Conservation (phyloP, 768 basidiomycete species). For the Polyporus arcularius region DNA sequence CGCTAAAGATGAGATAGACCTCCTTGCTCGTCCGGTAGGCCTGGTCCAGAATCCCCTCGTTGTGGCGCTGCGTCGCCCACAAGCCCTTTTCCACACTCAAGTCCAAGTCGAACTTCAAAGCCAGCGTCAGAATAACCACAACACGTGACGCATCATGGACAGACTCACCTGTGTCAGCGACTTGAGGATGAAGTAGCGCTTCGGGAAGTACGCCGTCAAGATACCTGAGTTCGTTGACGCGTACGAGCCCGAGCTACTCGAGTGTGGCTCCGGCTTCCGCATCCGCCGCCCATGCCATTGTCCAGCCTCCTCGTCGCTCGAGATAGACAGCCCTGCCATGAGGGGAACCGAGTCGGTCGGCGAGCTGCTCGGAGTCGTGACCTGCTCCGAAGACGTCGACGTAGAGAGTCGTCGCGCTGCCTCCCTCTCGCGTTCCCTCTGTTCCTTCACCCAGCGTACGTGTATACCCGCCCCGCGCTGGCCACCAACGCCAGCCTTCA, state of each 20-base stretch:
- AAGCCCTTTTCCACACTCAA: constrained; percentile 74
- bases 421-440: constrained; percentile 40
- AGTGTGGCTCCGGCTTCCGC: constrained; percentile 33
- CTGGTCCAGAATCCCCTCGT: constrained; percentile 88
- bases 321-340: constrained; percentile 35
- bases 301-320: constrained; percentile 42
- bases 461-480: constrained; percentile 90
- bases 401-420: constrained; percentile 22
- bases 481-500: constrained; percentile 87
- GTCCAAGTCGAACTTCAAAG: constrained; percentile 68
- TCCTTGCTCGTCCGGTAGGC: constrained; percentile 90
- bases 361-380: constrained; percentile 22
- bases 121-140: neutral
- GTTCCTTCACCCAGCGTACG: constrained; percentile 73
- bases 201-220: constrained; percentile 74
- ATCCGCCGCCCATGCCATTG: neutral
- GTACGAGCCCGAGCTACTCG: constrained; percentile 67
- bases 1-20: constrained; percentile 88
- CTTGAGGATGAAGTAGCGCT: constrained; percentile 92
- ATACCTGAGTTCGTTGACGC: constrained; percentile 86
- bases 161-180: constrained; percentile 69
- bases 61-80: constrained; percentile 95
- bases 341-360: constrained; percentile 22
- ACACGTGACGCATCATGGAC: neutral
- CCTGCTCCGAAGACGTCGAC: constrained; percentile 21